These are phyloP conservation scores for Cucumis hystrix DNA, from an alignment of 306 rosid species.

Conservation along the genomic window DNA sequence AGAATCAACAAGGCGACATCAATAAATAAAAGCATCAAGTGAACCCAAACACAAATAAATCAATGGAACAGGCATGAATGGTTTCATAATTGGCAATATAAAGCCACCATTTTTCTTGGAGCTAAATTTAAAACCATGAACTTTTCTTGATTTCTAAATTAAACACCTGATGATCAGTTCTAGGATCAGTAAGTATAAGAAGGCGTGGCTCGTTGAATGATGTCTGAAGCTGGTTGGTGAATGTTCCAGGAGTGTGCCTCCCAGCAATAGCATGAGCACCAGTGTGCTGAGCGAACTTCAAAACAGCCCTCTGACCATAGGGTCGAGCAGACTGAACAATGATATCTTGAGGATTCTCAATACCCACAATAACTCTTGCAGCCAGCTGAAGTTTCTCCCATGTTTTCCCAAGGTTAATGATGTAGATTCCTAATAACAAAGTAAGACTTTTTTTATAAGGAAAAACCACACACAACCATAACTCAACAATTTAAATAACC, in stretches of 20 bases:
- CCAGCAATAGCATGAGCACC: constrained; percentile 92
- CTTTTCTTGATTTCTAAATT: constrained; percentile 3
- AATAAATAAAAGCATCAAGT: not conserved
- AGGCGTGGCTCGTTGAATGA: constrained; percentile 86
- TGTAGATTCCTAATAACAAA: constrained; percentile 26
- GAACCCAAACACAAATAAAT: not conserved
- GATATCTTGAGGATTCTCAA: constrained; percentile 81
- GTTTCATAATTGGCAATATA: not conserved
- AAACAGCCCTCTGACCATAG: constrained; percentile 85
- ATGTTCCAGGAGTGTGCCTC: constrained; percentile 83
- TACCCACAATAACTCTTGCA: constrained; percentile 68
- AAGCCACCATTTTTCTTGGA: not conserved
- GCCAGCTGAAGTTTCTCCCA: constrained; percentile 88
- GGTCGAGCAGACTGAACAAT: constrained; percentile 90
- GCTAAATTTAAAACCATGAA: not conserved
- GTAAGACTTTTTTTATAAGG: not conserved
- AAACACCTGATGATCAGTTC: constrained; percentile 84
- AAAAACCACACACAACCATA: not conserved
- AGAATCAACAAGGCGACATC: not conserved
- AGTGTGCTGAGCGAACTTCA: constrained; percentile 81
- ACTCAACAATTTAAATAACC: not conserved
- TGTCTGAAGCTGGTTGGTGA: constrained; percentile 81
- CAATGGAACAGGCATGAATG: not conserved
- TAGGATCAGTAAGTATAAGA: constrained; percentile 77
- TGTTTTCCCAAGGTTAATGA: constrained; percentile 71